Base-by-base conservation (phyloP, 139 green algal genomes). In the Chlorella vulgaris region DNA sequence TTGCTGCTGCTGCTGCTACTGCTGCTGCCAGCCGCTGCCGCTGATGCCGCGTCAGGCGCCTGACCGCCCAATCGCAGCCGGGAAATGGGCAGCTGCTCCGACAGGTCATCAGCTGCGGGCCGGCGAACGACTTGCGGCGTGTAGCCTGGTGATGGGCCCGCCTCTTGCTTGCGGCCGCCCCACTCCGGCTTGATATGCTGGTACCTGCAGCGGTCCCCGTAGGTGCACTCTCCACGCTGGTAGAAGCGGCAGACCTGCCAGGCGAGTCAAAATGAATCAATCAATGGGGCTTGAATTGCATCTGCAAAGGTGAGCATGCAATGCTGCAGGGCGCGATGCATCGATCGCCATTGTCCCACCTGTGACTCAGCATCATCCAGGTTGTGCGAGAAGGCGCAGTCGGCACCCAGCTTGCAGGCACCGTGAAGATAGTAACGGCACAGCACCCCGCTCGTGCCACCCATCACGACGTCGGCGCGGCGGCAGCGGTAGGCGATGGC, bases 241-340 rank as follows among this genome's bases (percentile, higher is more conserved):
- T 86, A 95, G 77, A 88, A 80, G 28, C 39, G 55, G 84, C 91
- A 95, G 3, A 95, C 83, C 84, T 93, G 71, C 39, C n/a, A n/a
- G n/a, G n/a, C n/a, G n/a, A n/a, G n/a, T n/a, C n/a, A n/a, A n/a
- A n/a, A n/a, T n/a, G n/a, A n/a, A n/a, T n/a, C n/a, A n/a, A n/a
- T n/a, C n/a, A n/a, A n/a, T n/a, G n/a, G n/a, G n/a, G n/a, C n/a
- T n/a, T n/a, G n/a, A n/a, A n/a, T n/a, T n/a, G n/a, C n/a, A n/a
- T 26, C 26, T 21, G 7, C 61, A 40, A 26, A 31, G n/a, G n/a
- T n/a, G n/a, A n/a, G n/a, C n/a, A n/a, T n/a, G n/a, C n/a, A n/a
- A n/a, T n/a, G n/a, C n/a, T n/a, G n/a, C n/a, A n/a, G n/a, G n/a
- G n/a, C n/a, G n/a, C n/a, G n/a, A n/a, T n/a, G n/a, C n/a, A n/a